These are phyloP conservation scores for Endotrypanum monterogeii DNA, from an alignment of 208 protist species.

Conservation along the genomic window DNA sequence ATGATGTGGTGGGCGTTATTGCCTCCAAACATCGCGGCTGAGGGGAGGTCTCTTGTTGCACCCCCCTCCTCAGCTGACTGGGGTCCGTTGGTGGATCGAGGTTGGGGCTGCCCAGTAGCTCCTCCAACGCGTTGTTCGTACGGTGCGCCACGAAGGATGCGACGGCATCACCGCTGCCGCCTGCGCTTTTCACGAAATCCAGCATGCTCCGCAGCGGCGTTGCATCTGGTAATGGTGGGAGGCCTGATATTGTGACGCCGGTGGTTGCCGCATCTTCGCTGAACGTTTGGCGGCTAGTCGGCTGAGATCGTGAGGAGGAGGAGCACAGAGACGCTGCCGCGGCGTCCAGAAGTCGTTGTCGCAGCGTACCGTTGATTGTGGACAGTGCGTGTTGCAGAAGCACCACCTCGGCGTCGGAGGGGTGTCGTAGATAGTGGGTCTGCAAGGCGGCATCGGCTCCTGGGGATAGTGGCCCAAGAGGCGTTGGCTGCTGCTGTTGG, in stretches of 20 bases:
- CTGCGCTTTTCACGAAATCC: not conserved
- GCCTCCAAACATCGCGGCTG: not conserved
- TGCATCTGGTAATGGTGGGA: conserved; percentile 20
- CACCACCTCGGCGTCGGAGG: conserved; percentile 39
- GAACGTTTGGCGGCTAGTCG: conserved; percentile 7
- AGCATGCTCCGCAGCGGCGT: conserved; percentile 22
- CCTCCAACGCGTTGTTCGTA: not conserved
- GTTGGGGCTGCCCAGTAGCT: not conserved
- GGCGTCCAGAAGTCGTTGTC: conserved; percentile 29
- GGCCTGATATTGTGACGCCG: conserved; percentile 8
- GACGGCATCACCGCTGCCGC: not conserved
- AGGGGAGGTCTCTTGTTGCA: not conserved
- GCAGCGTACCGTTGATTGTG: conserved; percentile 28
- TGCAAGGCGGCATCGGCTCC: not conserved
- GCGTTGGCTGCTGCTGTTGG: not conserved
- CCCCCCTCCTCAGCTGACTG: not conserved
- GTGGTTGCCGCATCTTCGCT: not conserved
- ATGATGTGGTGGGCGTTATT: not conserved
- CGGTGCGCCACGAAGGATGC: not conserved
- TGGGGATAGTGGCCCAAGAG: not conserved
- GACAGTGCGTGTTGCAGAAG: conserved; percentile 34
- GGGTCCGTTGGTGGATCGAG: not conserved
- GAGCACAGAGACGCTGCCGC: conserved; percentile 25
- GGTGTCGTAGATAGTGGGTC: conserved; percentile 14
- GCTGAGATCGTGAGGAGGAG: conserved; percentile 16